Percentiles rank a stretch among this genome's conserved stretches.
These are phyloP conservation scores for Vigna reflexopilosa DNA, from an alignment of 306 rosid species.

Conservation along the genomic window DNA sequence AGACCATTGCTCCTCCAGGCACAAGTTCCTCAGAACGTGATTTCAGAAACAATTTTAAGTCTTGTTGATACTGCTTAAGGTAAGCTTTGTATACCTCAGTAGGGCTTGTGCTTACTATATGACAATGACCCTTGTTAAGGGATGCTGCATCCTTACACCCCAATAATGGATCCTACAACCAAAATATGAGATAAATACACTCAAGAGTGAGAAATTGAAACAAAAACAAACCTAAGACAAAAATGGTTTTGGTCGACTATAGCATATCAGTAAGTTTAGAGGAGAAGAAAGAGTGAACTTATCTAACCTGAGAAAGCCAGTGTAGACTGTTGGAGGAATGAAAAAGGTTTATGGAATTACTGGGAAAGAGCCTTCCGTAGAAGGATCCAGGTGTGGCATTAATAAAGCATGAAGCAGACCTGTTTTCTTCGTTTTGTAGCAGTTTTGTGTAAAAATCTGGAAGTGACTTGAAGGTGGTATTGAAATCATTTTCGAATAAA, in stretches of 20 bases:
- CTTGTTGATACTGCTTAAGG: conserved; percentile 49
- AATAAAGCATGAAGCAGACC: conserved; percentile 45
- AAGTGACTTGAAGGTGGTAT: conserved; percentile 46
- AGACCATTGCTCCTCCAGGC: conserved; percentile 51
- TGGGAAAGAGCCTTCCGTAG: conserved; percentile 63
- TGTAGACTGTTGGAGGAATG: conserved; percentile 56
- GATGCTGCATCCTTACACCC: background rate
- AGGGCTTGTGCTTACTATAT: conserved; percentile 47
- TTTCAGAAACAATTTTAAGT: conserved; percentile 47
- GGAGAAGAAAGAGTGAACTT: background rate
- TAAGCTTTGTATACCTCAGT: conserved; percentile 44
- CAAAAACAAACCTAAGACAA: background rate
- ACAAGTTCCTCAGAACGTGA: conserved; percentile 57
- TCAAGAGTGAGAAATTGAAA: too few relatives aligned
- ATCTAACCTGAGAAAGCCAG: conserved; percentile 50
- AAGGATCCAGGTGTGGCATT: conserved; percentile 58
- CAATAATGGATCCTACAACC: conserved; percentile 12
- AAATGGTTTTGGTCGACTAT: too few relatives aligned
- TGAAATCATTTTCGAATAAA: conserved; percentile 44
- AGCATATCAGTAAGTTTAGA: background rate
- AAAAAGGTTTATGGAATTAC: conserved; percentile 44
- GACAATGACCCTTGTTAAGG: conserved; percentile 11
- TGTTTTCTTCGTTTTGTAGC: background rate
- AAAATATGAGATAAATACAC: background rate
- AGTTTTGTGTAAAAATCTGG: conserved; percentile 43